Evolutionary conservation across 768 basidiomycete genomes (phyloP).

Genomic region (Mycena olivaceomarginata): DNA sequence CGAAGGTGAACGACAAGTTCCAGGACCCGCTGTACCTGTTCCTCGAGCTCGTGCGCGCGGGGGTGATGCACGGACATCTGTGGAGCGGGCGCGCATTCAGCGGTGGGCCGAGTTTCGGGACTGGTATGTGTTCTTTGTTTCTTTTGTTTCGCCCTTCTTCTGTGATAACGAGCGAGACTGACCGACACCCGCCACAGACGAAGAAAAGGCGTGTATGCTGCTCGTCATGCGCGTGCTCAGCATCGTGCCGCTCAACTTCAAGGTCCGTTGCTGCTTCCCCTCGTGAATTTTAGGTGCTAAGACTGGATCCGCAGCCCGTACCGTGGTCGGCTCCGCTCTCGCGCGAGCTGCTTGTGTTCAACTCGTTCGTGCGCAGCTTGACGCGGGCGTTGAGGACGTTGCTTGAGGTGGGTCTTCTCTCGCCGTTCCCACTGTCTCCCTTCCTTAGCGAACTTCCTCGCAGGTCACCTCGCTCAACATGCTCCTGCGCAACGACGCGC

Average conservation of each 20-base stretch:
- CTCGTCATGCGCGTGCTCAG: conserved; percentile 97
- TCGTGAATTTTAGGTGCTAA: not conserved
- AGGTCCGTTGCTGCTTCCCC: conserved; percentile 70
- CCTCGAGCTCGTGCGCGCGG: conserved; percentile 96
- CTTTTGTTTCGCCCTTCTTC: conserved; percentile 38
- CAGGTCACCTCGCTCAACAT: conserved; percentile 89
- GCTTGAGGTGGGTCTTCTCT: conserved; percentile 72
- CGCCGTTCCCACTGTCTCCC: not conserved
- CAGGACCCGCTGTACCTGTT: conserved; percentile 97
- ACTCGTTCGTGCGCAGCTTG: conserved; percentile 95
- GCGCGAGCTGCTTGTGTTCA: conserved; percentile 97
- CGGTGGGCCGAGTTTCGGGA: conserved; percentile 96
- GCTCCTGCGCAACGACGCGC: conserved; percentile 92
- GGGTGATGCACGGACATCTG: conserved; percentile 95
- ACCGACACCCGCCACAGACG: conserved; percentile 70
- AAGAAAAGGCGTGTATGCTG: conserved; percentile 95
- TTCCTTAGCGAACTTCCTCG: not conserved
- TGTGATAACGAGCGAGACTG: conserved; percentile 15
- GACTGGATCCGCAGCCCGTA: conserved; percentile 72
- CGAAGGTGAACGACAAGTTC: conserved; percentile 97
- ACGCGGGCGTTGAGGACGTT: conserved; percentile 93
- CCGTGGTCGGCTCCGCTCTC: conserved; percentile 98
- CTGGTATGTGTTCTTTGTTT: conserved; percentile 70
- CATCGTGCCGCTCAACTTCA: conserved; percentile 96
- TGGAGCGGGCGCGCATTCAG: conserved; percentile 94